phyloP scores from a whole-genome alignment of 805 yeast genomes.

The Candida parachauliodes region DNA sequence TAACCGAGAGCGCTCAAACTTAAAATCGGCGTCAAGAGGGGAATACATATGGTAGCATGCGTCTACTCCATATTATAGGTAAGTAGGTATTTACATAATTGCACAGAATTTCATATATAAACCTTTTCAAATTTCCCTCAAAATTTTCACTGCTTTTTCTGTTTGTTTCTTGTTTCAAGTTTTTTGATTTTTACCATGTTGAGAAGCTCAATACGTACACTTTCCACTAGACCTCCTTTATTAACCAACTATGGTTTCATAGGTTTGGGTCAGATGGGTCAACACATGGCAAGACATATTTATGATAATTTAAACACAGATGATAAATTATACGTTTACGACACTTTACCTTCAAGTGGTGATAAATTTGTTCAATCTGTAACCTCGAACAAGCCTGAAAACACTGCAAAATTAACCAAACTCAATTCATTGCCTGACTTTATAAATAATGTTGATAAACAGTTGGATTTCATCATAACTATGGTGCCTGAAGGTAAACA shows the following conservation, averaged over 20 bases:
- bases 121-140: too few species aligned
- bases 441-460: constrained; percentile 27
- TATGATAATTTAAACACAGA: constrained; percentile 32
- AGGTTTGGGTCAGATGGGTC: constrained; percentile 59
- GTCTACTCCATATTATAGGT: too few species aligned
- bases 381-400: constrained; percentile 18
- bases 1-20: too few species aligned
- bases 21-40: too few species aligned
- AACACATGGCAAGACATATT: constrained; percentile 51
- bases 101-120: too few species aligned
- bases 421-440: constrained; percentile 21
- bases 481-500: constrained; percentile 57
- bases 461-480: constrained; percentile 41
- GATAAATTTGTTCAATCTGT: constrained; percentile 21
- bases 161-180: too few species aligned
- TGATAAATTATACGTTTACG: constrained; percentile 44
- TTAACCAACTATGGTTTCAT: constrained; percentile 43
- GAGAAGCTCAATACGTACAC: constrained; percentile 9
- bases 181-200: constrained; percentile 6
- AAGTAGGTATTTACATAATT: too few species aligned
- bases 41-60: too few species aligned
- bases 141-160: too few species aligned
- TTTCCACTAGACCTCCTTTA: constrained; percentile 9
- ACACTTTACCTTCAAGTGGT: constrained; percentile 30
- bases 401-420: constrained; percentile 13